Percentiles rank a stretch among this genome's conserved stretches.
Conservation (phyloP, 1,139 yeast species). For the Candida freyschussii region DNA sequence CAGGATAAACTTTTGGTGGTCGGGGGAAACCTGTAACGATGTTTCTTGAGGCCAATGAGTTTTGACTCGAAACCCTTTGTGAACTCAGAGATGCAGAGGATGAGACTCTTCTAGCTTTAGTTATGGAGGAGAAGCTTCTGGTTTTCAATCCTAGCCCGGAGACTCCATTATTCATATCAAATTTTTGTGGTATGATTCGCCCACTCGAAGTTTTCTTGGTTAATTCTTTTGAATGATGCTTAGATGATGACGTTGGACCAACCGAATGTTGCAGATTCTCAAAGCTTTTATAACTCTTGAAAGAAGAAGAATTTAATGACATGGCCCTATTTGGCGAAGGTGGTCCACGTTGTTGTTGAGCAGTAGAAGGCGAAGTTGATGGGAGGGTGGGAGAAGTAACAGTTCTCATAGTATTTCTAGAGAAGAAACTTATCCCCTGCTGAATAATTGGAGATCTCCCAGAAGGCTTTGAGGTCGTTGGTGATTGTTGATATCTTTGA, state of each 20-base stretch:
- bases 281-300: constrained; percentile 26
- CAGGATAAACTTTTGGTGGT: constrained; percentile 79
- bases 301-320: constrained; percentile 31
- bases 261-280: constrained; percentile 25
- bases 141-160: constrained; percentile 33
- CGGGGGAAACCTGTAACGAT: constrained; percentile 26
- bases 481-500: constrained; percentile 22
- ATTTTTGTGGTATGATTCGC: constrained; percentile 39
- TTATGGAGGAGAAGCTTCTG: constrained; percentile 33
- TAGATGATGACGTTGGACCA: constrained; percentile 6
- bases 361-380: constrained; percentile 8
- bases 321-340: constrained; percentile 28
- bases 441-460: constrained; percentile 25
- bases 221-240: constrained; percentile 20
- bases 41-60: constrained; percentile 23
- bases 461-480: constrained; percentile 11
- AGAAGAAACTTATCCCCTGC: constrained; percentile 23
- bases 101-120: constrained; percentile 28
- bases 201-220: constrained; percentile 35
- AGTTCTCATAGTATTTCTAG: constrained; percentile 19
- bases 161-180: constrained; percentile 28
- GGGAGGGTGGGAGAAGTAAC: constrained; percentile 21
- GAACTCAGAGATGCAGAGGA: constrained; percentile 28
- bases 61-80: constrained; percentile 22
- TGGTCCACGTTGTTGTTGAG: constrained; percentile 8